Evolutionary conservation across 2,329 filamentous ascomycete species (phyloP).

Genomic region (Scytalidium sp.): DNA sequence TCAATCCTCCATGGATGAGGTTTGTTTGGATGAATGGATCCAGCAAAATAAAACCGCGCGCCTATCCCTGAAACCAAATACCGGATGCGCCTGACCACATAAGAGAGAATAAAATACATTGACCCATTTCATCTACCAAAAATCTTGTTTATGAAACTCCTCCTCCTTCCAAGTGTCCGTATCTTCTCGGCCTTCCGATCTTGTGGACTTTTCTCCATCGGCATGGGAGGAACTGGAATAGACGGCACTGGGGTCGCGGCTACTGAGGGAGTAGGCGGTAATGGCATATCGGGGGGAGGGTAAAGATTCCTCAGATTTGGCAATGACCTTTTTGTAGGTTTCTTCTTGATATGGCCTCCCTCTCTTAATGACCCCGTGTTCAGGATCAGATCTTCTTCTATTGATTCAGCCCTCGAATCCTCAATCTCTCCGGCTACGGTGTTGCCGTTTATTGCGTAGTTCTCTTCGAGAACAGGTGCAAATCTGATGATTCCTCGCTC

Average conservation of each 20-base stretch:
- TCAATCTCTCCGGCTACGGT: constrained; percentile 69
- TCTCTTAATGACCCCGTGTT: constrained; percentile 15
- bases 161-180: constrained; percentile 35
- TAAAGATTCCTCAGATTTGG: constrained; percentile 13
- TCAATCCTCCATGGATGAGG: no score
- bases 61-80: no score
- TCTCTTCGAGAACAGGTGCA: constrained; percentile 65
- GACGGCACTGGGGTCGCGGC: constrained; percentile 18
- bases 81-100: not conserved
- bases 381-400: constrained; percentile 8
- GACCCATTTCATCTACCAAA: constrained; percentile 30
- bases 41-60: no score
- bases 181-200: constrained; percentile 21
- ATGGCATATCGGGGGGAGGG: not conserved
- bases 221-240: constrained; percentile 20
- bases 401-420: constrained; percentile 31
- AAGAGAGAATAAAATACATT: not conserved
- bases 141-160: constrained; percentile 44
- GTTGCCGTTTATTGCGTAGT: constrained; percentile 66
- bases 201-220: constrained; percentile 13
- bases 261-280: not conserved
- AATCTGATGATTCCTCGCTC: constrained; percentile 73
- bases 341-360: constrained; percentile 26
- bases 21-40: no score
- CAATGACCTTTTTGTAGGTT: constrained; percentile 35